Evolutionary conservation across 148 eudicot genomes (phyloP), one percentile per base, ranked within the genome.

Genomic region (Amaranthus palmeri): DNA sequence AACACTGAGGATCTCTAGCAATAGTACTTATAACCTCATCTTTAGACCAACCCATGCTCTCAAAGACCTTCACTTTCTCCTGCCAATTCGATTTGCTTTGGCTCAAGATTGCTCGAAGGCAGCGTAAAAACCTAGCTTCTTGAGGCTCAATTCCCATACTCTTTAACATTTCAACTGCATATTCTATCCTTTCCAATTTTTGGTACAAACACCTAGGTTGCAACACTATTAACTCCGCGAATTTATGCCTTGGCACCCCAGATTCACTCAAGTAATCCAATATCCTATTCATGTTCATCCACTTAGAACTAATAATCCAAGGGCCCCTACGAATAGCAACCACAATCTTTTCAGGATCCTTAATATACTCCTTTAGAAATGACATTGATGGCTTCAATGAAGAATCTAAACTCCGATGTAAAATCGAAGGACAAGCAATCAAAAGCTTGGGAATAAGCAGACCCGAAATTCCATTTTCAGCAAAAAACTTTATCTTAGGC

Each of bases 41-140:
- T 14, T 50, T n/a, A 25, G 72, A 58, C 78, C 72, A 75, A 10
- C 78, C 78, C 47, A 75, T 13, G 54, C 72, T 75, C 70, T 68
- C 46, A 41, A 75, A 68, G 12, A 75, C 8, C 25, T 44, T 7
- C 10, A 75, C 59, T 47, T 75, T 75, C 60, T 67, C 60, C 45
- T 68, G 68, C 78, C 72, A 75, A 4, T 66, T 41, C 72, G 12
- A 49, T 50, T 68, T 60, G 5, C 50, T 75, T 58, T 48, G n/a
- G 9, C 58, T 36, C 59, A 68, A 13, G 15, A 68, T 11, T 7
- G 59, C 78, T 3, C 72, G 66, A 67, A 75, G 57, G 41, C 50
- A 47, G 10, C 40, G 72, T 47, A 75, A 40, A 46, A 58, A 75
- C 72, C 14, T 60, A 11, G 69, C 6, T n/a, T 58, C 59, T 67